Conservation (phyloP, 257 asterid species). For the Galeopsis tetrahit region DNA sequence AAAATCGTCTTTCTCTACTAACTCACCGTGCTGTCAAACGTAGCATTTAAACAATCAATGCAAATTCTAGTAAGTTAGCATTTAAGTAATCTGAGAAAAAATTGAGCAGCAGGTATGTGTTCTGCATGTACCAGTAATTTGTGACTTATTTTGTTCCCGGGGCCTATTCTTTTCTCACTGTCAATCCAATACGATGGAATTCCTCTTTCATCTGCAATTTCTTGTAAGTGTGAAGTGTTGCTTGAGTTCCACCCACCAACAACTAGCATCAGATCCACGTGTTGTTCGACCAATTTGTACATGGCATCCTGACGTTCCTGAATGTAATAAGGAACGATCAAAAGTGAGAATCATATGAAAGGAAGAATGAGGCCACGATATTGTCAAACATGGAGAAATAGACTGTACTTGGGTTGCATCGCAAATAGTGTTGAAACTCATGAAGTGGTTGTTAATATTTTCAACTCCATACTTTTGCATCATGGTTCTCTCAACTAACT, state of each 20-base stretch:
- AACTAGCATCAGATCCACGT: constrained; percentile 83
- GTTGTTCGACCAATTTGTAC: constrained; percentile 85
- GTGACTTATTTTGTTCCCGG: constrained; percentile 80
- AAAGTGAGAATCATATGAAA: constrained; percentile 10
- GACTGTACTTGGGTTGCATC: constrained; percentile 93
- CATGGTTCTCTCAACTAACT: constrained; percentile 74
- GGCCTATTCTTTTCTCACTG: constrained; percentile 81
- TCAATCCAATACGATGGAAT: constrained; percentile 96
- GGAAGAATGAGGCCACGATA: too few species aligned
- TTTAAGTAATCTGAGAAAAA: background rate
- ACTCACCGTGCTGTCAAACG: constrained; percentile 85
- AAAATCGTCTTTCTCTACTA: constrained; percentile 84
- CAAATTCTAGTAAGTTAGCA: background rate
- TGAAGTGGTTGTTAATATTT: constrained; percentile 78
- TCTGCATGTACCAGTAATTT: constrained; percentile 83
- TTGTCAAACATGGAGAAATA: too few species aligned
- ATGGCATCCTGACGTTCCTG: constrained; percentile 99
- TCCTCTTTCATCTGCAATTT: constrained; percentile 84
- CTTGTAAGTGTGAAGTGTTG: constrained; percentile 92
- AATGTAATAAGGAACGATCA: constrained; percentile 20
- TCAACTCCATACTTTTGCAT: constrained; percentile 91
- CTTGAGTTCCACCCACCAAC: constrained; percentile 99
- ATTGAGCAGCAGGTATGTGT: background rate
- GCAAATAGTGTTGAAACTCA: constrained; percentile 96
- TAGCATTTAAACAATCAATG: background rate